Base-by-base conservation (phyloP, 2,329 filamentous ascomycete genomes). In the Diplodia corticola region DNA sequence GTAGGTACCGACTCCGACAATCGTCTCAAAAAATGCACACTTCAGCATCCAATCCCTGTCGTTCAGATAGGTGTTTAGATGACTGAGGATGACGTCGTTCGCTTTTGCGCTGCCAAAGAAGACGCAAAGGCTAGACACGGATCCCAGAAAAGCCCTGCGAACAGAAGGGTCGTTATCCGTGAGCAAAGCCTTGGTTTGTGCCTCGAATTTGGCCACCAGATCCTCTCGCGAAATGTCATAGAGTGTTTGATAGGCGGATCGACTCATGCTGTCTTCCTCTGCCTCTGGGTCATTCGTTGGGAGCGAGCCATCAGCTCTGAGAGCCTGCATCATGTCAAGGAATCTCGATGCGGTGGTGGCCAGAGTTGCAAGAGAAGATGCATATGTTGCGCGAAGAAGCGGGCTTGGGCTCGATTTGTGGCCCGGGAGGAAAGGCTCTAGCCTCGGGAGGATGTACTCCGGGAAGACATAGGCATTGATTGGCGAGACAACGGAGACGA, bases 1-100 rank as follows among this genome's bases (percentile, higher is more conserved):
- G 71, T 97, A 97, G 1, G 91, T 88, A 4, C 93, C 92, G 69
- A 99, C 93, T 3, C 93, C 94, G 17, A 98, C 92, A 28, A 98
- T 92, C 0, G 93, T 92, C 73, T 97, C 93, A 73, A 99, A 97
- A 75, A 98, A 98, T 2, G 94, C 93, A 72, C 93, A 97, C 77
- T 97, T 97, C 35, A 99, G 81, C 76, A 92, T 92, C 95, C 95
- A 99, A 75, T 99, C 93, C 49, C 90, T 88, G 72, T 98, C 95
- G 71, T 99, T 99, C 9, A 99, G 81, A 73, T 99, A 99, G 0
- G 95, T 99, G 74, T 98, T 98, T 30, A 99, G 82, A 79, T 99
- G 95, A 35, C 93, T 96, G 24, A 99, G 82, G 17, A 99, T 89
- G n/a, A 99, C 92, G 74, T 99, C 95, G 75, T 96, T 97, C 1